phyloP scores from a whole-genome alignment of 2,329 filamentous ascomycete genomes.

The Diaporthe sp. region DNA sequence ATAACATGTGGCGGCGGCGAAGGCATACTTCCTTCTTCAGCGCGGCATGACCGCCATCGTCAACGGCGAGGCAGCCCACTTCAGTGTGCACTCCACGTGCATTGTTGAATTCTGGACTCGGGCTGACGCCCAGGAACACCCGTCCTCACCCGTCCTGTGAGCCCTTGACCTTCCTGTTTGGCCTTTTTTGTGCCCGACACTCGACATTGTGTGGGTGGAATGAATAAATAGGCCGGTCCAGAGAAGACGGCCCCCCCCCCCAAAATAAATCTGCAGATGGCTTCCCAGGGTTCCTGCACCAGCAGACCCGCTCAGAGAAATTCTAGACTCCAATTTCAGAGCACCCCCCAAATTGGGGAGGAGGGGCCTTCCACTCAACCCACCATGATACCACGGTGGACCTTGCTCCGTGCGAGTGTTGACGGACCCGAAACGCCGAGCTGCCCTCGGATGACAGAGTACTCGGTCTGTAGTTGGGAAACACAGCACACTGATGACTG shows the following conservation, averaged over 20 bases:
- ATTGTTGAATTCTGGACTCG: neutral
- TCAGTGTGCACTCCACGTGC: neutral
- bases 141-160: neutral
- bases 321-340: constrained; percentile 2
- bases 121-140: neutral
- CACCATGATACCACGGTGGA: constrained; percentile 22
- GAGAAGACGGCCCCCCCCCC: neutral
- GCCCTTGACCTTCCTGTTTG: neutral
- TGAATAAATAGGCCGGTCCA: neutral
- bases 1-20: constrained; percentile 5
- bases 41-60: constrained; percentile 4
- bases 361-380: neutral
- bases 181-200: neutral
- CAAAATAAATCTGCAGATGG: neutral
- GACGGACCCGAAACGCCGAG: constrained; percentile 26
- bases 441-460: constrained; percentile 13
- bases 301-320: neutral
- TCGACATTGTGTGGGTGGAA: neutral
- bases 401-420: constrained; percentile 30
- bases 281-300: neutral
- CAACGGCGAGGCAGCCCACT: constrained; percentile 11
- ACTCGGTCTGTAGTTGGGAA: neutral
- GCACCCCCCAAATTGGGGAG: neutral
- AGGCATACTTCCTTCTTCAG: constrained; percentile 10
- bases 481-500: neutral